phyloP scores from a whole-genome alignment of 306 rosid species.

The Inga laurina region DNA sequence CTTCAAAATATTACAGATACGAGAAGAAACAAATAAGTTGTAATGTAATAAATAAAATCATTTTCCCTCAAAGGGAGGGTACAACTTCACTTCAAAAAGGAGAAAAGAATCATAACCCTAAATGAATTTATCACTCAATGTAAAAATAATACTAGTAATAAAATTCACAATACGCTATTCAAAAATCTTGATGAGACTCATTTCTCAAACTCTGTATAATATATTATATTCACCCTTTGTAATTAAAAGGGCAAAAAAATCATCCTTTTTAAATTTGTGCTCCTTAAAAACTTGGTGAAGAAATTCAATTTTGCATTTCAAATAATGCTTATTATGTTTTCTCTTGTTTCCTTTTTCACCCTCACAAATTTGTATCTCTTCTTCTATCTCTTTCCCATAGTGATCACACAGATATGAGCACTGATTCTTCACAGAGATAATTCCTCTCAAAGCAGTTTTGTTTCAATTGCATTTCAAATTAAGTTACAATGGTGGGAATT shows the following conservation, averaged over 20 bases:
- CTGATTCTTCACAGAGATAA: background rate
- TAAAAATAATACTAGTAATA: no score
- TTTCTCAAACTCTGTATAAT: background rate
- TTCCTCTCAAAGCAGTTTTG: background rate
- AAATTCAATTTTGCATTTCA: background rate
- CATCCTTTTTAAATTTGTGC: background rate
- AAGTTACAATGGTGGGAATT: conserved; percentile 70
- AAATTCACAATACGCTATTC: background rate
- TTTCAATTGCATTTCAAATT: background rate
- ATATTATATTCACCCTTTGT: background rate
- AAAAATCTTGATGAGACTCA: no score
- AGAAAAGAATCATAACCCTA: background rate
- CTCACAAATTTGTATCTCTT: background rate
- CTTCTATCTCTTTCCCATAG: background rate
- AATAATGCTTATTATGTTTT: background rate
- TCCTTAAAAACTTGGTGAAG: background rate
- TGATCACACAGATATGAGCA: conserved; percentile 6
- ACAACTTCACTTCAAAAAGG: background rate
- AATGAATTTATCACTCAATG: background rate
- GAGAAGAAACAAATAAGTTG: background rate
- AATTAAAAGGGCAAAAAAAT: background rate
- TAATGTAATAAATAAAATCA: background rate
- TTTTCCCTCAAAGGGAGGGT: background rate
- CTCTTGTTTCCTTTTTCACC: background rate
- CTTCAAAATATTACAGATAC: no score